Conservation (phyloP, 164 flowering plant species). For the Paratinospora sagittata region DNA sequence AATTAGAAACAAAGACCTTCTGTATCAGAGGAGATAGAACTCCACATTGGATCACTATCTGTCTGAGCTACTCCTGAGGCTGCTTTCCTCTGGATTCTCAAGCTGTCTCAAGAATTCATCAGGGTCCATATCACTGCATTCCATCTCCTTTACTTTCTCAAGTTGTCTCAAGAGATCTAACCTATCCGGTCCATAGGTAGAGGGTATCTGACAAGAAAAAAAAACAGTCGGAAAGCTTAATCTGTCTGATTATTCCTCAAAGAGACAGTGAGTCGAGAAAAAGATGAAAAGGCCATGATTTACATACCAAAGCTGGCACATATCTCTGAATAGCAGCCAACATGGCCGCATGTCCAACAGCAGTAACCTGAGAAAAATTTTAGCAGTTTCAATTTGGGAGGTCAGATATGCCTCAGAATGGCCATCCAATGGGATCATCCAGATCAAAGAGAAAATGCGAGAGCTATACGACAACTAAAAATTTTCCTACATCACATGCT, state of each 20-base stretch:
- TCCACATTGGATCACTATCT: constrained; percentile 16
- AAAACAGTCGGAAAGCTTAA: neutral
- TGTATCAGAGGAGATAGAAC: neutral
- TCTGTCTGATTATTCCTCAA: neutral
- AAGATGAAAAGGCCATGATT: neutral
- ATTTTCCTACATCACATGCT: neutral
- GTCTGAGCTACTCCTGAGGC: constrained; percentile 18
- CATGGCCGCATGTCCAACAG: constrained; percentile 97
- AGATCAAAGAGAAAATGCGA: neutral
- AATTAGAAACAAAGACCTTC: neutral
- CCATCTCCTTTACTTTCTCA: constrained; percentile 82
- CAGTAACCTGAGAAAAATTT: constrained; percentile 63
- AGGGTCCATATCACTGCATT: constrained; percentile 39
- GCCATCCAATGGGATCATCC: neutral
- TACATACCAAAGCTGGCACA: constrained; percentile 61
- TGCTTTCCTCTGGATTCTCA: constrained; percentile 31
- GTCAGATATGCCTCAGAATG: neutral
- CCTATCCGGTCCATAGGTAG: constrained; percentile 84
- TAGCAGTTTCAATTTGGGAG: neutral
- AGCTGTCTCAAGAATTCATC: constrained; percentile 15
- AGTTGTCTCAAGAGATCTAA: constrained; percentile 91
- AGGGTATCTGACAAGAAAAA: constrained; percentile 58
- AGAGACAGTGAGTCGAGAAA: neutral
- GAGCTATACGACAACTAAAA: neutral
- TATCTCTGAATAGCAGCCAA: constrained; percentile 92